These are phyloP conservation scores for Mortierella sp. DNA, from an alignment of 371 early-diverging fungal genomes.

Conservation along the genomic window DNA sequence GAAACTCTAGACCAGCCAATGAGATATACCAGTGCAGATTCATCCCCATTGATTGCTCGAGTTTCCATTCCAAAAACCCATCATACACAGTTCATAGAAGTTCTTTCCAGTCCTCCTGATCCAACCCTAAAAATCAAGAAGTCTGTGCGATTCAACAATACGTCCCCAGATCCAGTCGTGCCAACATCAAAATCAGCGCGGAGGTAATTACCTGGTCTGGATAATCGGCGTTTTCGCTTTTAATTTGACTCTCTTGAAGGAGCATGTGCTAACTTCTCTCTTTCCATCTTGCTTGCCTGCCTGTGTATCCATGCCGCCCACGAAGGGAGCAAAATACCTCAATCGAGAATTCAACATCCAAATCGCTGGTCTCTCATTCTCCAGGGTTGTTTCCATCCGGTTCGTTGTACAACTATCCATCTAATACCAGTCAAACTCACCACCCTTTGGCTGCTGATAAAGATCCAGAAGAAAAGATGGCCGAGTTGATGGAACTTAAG, in stretches of 20 bases:
- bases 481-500: slow-evolving; percentile 46
- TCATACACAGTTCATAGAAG: slow-evolving; percentile 15
- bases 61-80: slow-evolving; percentile 29
- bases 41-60: slow-evolving; percentile 6
- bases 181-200: slow-evolving; percentile 14
- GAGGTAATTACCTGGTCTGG: slow-evolving; percentile 30
- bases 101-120: slow-evolving; percentile 20
- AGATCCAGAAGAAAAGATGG: slow-evolving; percentile 43
- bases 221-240: background rate
- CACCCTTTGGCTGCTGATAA: slow-evolving; percentile 10
- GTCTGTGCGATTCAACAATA: slow-evolving; percentile 29
- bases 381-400: background rate
- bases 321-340: slow-evolving; percentile 1
- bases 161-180: background rate
- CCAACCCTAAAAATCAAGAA: slow-evolving; percentile 30
- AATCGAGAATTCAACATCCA: background rate
- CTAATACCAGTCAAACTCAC: background rate
- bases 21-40: background rate
- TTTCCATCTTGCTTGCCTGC: background rate
- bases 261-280: background rate
- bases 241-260: background rate
- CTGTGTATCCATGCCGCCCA: background rate
- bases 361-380: background rate
- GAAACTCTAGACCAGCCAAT: background rate
- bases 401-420: background rate